Conservation (phyloP, 306 rosid genomes). For the Geum urbanum region DNA sequence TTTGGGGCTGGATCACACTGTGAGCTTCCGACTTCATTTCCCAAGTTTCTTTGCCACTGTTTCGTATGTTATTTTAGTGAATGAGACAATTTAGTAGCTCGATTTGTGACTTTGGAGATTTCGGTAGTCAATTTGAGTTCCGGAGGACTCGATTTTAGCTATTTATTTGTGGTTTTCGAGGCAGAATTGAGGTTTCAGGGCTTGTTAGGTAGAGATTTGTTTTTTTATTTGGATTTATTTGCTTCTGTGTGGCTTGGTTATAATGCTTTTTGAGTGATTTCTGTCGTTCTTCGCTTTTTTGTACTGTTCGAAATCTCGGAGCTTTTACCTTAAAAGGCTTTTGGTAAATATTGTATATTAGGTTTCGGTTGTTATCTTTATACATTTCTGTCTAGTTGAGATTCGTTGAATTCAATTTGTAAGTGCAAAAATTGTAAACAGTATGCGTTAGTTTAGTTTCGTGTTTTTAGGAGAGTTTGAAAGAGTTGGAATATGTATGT, state of each 20-base stretch:
- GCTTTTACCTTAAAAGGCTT: constrained; percentile 11
- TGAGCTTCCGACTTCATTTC: constrained; percentile 19
- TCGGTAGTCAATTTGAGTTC: constrained; percentile 1
- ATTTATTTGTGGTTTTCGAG: neutral
- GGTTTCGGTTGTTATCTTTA: neutral
- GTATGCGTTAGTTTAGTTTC: neutral
- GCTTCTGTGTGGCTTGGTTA: neutral
- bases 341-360: constrained; percentile 4
- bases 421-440: neutral
- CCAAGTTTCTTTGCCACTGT: no score
- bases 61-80: no score
- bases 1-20: constrained; percentile 19
- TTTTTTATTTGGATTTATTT: neutral
- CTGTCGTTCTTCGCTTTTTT: neutral
- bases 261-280: neutral
- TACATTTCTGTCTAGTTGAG: constrained; percentile 2
- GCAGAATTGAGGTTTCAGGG: constrained; percentile 13
- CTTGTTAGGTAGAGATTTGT: constrained; percentile 16
- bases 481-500: neutral
- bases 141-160: constrained; percentile 10
- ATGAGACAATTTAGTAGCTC: neutral
- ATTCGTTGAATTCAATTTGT: neutral
- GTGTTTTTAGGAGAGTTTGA: neutral
- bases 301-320: neutral
- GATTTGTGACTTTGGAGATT: neutral